Evolutionary conservation across 345 rosid genomes (phyloP), one percentile per base, ranked within the genome.

Genomic region (Bruguiera parviflora): DNA sequence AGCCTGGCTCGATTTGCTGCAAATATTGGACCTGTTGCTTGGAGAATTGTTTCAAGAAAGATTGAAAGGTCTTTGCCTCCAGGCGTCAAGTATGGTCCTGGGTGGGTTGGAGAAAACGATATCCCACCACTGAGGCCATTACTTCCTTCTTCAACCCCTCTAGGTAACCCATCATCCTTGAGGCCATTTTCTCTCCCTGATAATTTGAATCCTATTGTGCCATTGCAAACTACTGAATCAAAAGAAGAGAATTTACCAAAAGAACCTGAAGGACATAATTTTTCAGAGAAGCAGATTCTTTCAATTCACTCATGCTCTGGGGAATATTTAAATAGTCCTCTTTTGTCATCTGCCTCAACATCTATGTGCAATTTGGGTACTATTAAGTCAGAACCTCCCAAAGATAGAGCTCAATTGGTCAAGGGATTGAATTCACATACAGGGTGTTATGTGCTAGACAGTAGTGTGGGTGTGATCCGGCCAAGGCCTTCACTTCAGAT

Each of bases 1-100:
- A 96, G 99, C 78, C 74, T 96, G 65, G 90, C 97, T 72, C 92
- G 89, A 64, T 96, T 83, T 69, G 96, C 98, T 65, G 86, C 95
- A 1, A 80, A 81, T 75, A 88, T 96, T 20, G 98, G 99, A 53
- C 88, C 98, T 37, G 86, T 75, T 72, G 91, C 84, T 67, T 92
- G 98, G 98, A 80, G 74, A 73, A 65, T 85, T 66, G 96, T 92
- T 73, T 87, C 91, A 5, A 85, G 73, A 5, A 71, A 52, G 46
- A 88, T 88, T 65, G 85, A 84, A 63, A 83, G 67, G 76, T 72
- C 86, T 73, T 76, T 93, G 73, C 89, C 94, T 0, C 69, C 75
- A 19, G 97, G 85, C 37, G 68, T 74, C 10, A 75, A 79, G 65
- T 93, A 81, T 84, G 97, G 98, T 21, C 98, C 80, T 1, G 97